Conservation (phyloP, 768 basidiomycete species). For the Lactarius sp. region DNA sequence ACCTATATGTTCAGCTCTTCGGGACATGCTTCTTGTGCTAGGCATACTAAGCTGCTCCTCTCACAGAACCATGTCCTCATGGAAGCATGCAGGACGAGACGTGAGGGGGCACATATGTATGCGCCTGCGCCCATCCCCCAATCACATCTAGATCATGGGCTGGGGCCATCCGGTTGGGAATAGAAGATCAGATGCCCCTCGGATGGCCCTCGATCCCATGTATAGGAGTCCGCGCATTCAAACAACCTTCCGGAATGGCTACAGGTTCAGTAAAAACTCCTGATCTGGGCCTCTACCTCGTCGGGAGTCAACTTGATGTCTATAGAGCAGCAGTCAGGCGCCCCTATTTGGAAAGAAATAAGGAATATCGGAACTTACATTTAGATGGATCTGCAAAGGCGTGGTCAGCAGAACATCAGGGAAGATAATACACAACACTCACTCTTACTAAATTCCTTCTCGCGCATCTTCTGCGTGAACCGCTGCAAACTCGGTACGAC, state of each 20-base stretch:
- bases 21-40: background rate
- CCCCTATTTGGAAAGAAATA: background rate
- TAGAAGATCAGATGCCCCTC: background rate
- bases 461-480: constrained; percentile 69
- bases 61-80: background rate
- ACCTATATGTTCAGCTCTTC: background rate
- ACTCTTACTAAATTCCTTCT: constrained; percentile 87
- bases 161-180: background rate
- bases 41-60: background rate
- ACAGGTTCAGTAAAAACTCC: constrained; percentile 47
- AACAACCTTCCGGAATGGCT: background rate
- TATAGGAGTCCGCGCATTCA: background rate
- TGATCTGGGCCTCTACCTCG: constrained; percentile 66
- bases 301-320: constrained; percentile 77
- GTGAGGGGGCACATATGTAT: background rate
- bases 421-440: constrained; percentile 28
- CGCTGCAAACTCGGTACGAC: constrained; percentile 70
- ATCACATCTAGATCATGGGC: background rate
- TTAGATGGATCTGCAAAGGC: constrained; percentile 58
- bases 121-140: too few species aligned
- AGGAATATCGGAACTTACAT: constrained; percentile 40
- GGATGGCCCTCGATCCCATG: background rate
- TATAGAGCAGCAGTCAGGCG: constrained; percentile 29
- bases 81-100: background rate
- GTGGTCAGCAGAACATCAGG: constrained; percentile 3